Conservation (phyloP, 805 yeast species). For the Yarrowia sp. region DNA sequence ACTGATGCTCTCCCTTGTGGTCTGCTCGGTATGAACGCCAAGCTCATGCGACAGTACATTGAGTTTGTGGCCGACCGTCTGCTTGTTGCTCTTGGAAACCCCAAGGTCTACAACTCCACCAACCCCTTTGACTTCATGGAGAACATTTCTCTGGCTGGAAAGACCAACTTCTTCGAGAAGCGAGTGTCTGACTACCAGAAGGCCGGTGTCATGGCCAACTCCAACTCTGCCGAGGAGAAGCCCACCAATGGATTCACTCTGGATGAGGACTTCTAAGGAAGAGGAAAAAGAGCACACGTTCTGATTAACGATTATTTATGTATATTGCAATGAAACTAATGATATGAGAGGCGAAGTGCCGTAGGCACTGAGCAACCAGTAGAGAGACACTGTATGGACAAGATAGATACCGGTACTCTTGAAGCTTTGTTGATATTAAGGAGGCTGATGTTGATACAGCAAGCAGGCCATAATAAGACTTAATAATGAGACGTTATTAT, state of each 20-base stretch:
- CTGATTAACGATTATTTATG: constrained; percentile 25
- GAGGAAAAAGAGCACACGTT: background rate
- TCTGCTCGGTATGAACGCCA: constrained; percentile 90
- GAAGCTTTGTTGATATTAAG: no score
- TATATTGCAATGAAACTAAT: constrained; percentile 23
- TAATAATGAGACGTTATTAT: no score
- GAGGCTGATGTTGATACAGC: no score
- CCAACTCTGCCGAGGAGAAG: constrained; percentile 33
- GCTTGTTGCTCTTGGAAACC: constrained; percentile 84
- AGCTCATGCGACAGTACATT: constrained; percentile 95
- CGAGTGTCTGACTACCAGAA: constrained; percentile 98
- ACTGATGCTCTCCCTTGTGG: constrained; percentile 93
- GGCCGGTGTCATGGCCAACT: constrained; percentile 94
- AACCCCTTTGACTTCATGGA: constrained; percentile 99
- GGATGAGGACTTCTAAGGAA: constrained; percentile 83
- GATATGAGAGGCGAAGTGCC: background rate
- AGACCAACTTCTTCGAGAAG: constrained; percentile 98
- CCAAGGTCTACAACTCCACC: constrained; percentile 78
- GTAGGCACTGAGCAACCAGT: no score
- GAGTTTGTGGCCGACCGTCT: constrained; percentile 97
- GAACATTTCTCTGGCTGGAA: constrained; percentile 96
- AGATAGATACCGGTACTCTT: no score
- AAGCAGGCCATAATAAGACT: no score
- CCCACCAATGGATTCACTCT: constrained; percentile 62
- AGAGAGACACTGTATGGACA: no score